Evolutionary conservation across 2,329 filamentous ascomycete species (phyloP), one percentile per base, ranked within the genome.

Genomic region (Botrytis hyacinthi): DNA sequence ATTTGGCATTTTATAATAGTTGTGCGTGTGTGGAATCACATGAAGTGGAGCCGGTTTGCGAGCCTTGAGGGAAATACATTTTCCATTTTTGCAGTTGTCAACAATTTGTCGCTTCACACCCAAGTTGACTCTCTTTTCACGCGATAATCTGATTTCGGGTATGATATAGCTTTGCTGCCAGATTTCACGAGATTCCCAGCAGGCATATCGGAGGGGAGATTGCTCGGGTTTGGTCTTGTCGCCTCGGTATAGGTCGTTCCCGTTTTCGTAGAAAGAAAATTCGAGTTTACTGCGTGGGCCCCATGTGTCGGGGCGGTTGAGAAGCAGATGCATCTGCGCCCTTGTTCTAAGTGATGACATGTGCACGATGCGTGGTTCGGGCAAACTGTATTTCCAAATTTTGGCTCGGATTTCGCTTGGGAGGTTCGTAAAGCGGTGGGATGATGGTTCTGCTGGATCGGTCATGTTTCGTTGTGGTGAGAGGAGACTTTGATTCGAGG

Each of bases 91-190:
- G 51, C 51, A 57, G n/a, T 18, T 18, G 1, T 2, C 14, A 29
- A 18, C 0, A 2, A 18, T 0, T 1, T 9, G 14, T 14, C 14
- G 3, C 51, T 18, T 3, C 16, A 57, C 51, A 9, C 12, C n/a
- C 51, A 57, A 57, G 0, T 18, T 57, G n/a, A 57, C 14, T 22
- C 4, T 26, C 57, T 10, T 12, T 35, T 60, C 29, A 22, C 10
- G 29, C 57, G 29, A 20, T 10, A 60, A 5, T 60, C 2, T 10
- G 9, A 60, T 35, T 0, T 18, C 8, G 3, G 57, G 18, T 22
- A 35, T 60, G 8, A 2, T 12, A 14, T 60, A 60, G 10, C 8
- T 32, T 9, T 35, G 0, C 18, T 22, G 16, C 32, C 57, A 60
- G 57, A 35, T 22, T 0, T 0, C 10, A 2, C 20, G 29, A 12